A percentile compares a stretch with the other conserved stretches of the same genome.
These are phyloP conservation scores for Talinum fruticosum DNA, from an alignment of 148 eudicot genomes.

Conservation along the genomic window DNA sequence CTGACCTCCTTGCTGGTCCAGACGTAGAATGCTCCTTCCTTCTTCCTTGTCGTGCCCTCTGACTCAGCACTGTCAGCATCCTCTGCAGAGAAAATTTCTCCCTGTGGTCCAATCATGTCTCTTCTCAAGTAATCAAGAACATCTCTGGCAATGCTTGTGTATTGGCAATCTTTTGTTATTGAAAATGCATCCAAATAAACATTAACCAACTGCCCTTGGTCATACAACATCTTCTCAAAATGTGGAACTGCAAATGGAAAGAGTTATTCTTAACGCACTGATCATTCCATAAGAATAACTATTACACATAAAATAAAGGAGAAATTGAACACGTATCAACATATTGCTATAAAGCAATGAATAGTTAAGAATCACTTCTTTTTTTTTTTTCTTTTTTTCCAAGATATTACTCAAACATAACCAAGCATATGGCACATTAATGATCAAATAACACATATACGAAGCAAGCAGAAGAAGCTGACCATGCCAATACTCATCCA, in stretches of 20 bases:
- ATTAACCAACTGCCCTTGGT: slow-evolving; percentile 87
- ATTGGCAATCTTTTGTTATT: slow-evolving; percentile 57
- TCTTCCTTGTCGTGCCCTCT: slow-evolving; percentile 58
- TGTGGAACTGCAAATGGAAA: slow-evolving; percentile 72
- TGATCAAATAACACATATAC: not conserved
- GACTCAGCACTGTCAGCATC: slow-evolving; percentile 96
- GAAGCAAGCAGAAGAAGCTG: slow-evolving; percentile 18
- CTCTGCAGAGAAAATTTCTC: slow-evolving; percentile 93
- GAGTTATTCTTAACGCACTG: not conserved
- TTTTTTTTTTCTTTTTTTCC: not conserved
- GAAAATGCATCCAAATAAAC: slow-evolving; percentile 77
- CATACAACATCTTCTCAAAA: slow-evolving; percentile 98
- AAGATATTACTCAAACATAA: not conserved
- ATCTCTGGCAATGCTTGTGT: slow-evolving; percentile 65
- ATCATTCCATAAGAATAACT: not conserved
- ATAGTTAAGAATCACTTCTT: not conserved
- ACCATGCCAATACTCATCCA: slow-evolving; percentile 99
- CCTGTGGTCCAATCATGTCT: slow-evolving; percentile 85
- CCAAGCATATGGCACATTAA: not conserved
- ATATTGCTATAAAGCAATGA: not conserved
- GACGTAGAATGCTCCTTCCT: slow-evolving; percentile 88
- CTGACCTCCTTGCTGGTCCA: slow-evolving; percentile 79
- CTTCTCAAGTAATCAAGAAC: slow-evolving; percentile 88
- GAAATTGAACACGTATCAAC: not conserved
- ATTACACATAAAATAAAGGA: not conserved